Conservation (phyloP, 1,139 yeast genomes). For the Sugiyamaella japonica region DNA sequence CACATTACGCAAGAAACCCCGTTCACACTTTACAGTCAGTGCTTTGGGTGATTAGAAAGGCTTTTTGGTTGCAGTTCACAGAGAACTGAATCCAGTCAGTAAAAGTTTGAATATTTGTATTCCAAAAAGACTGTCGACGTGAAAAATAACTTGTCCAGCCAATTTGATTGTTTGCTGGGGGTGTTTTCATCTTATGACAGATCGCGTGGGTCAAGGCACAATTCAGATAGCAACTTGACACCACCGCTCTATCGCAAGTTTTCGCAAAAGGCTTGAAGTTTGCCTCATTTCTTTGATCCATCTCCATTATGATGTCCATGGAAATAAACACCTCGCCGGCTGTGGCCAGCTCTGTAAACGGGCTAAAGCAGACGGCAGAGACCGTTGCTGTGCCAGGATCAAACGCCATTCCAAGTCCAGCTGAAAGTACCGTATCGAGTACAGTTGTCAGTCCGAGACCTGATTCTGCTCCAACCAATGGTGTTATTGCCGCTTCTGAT, state of each 20-base stretch:
- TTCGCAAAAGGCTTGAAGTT: no score
- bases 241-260: no score
- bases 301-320: conserved; percentile 3
- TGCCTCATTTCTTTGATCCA: not conserved
- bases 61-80: not conserved
- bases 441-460: not conserved
- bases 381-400: not conserved
- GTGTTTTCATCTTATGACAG: not conserved
- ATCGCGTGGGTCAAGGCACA: not conserved
- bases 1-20: conserved; percentile 10
- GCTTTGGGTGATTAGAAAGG: not conserved
- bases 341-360: not conserved
- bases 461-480: no score
- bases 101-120: not conserved
- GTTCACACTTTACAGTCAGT: not conserved
- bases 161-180: not conserved
- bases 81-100: not conserved
- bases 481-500: no score
- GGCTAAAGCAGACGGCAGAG: not conserved
- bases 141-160: not conserved
- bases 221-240: no score
- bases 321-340: conserved; percentile 4
- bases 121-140: not conserved
- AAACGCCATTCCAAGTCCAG: conserved; percentile 5
- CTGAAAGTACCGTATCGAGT: not conserved